Conservation (phyloP, 768 basidiomycete species). For the Boletus rubropictus region DNA sequence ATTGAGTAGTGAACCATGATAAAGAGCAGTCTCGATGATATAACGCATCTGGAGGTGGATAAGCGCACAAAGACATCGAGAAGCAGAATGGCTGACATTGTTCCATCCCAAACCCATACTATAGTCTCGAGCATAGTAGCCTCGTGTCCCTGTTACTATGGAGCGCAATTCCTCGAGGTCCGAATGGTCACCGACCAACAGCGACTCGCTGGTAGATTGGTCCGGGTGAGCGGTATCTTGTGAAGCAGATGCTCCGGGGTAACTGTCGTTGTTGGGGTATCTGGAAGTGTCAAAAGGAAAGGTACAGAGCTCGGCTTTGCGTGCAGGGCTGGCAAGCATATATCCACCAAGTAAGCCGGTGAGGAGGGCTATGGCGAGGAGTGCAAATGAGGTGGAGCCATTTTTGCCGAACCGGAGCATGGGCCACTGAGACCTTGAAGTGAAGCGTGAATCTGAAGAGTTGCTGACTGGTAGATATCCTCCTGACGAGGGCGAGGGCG, state of each 20-base stretch:
- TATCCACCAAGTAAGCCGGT: slow-evolving; percentile 26
- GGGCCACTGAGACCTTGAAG: slow-evolving; percentile 4
- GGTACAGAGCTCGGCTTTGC: slow-evolving; percentile 15
- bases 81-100: slow-evolving; percentile 31
- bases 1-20: slow-evolving; percentile 41
- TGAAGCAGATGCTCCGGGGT: background rate
- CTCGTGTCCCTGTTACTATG: slow-evolving; percentile 35
- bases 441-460: slow-evolving; percentile 5
- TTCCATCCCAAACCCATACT: slow-evolving; percentile 44
- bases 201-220: slow-evolving; percentile 1
- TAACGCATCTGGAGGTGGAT: slow-evolving; percentile 37
- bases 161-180: slow-evolving; percentile 30
- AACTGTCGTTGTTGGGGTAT: background rate
- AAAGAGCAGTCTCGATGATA: slow-evolving; percentile 41
- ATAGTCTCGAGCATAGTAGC: slow-evolving; percentile 41
- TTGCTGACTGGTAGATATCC: slow-evolving; percentile 22
- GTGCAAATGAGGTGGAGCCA: slow-evolving; percentile 7
- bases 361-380: slow-evolving; percentile 21
- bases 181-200: slow-evolving; percentile 20
- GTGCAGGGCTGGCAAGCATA: slow-evolving; percentile 14
- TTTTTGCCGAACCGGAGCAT: slow-evolving; percentile 15
- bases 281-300: slow-evolving; percentile 12
- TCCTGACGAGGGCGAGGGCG: slow-evolving; percentile 3
- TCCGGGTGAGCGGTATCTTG: background rate
- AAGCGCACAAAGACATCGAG: background rate